Base-by-base conservation (phyloP, 1,284 basidiomycete genomes). In the Inonotus obliquus region DNA sequence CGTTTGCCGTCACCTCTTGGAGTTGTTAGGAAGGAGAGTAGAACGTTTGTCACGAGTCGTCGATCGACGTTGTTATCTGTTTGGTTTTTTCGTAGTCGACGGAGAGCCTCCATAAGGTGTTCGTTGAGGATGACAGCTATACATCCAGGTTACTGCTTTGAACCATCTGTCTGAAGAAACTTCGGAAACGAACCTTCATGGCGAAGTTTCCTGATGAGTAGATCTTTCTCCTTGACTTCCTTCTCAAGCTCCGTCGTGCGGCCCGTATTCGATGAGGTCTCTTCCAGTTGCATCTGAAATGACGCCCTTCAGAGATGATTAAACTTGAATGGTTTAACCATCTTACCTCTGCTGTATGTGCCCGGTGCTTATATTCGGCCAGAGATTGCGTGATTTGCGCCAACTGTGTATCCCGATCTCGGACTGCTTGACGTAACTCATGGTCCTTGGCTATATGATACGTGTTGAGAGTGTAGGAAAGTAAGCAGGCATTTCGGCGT, bases 81-180 rank as follows among this genome's bases (percentile, higher is more conserved):
- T 2, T 92, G 89, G 64, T 89, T 92, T 66, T 88, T 89, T 39
- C 94, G 86, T 51, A 99, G 79, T 23, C 96, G 86, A 14, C 96
- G 89, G n/a, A 99, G 82, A 0, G 97, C 96, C 74, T 98, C 96
- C 67, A 95, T 98, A 7, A 99, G 81, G 70, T 99, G 96, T 71
- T 99, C 96, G 69, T 99, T 98, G 70, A 96, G 87, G 61, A 98
- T 95, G 9, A 97, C 93, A 54, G 90, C 94, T 96, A 66, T 23
- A 56, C 65, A 29, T 71, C 4, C 13, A 21, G 7, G 17, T 39
- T 25, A 39, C 11, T 10, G 19, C 19, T 44, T 17, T 44, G 41
- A 19, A 44, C 9, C 4, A 44, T 7, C 41, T 7, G 41, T n/a
- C 9, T 7, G 4, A 23, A n/a, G n/a, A 52, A 52, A 17, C 9